phyloP scores from a whole-genome alignment of 192 early-diverging fungal genomes.

The Dimargaris cristalligena region DNA sequence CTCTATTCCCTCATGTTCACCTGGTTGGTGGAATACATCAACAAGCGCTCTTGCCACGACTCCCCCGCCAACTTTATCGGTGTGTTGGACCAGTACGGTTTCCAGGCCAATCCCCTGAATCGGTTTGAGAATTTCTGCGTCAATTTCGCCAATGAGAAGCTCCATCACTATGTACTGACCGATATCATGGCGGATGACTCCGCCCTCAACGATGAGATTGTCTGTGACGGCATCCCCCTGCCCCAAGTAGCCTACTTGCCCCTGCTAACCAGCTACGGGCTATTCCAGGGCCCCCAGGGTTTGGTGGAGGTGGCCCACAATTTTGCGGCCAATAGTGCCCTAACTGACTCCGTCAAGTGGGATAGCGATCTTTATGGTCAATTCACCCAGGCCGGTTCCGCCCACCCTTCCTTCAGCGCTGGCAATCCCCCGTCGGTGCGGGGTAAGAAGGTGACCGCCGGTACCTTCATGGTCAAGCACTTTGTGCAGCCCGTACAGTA shows the following conservation, averaged over 20 bases:
- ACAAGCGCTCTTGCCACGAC: conserved; percentile 56
- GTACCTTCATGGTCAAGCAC: conserved; percentile 58
- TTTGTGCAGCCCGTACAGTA: conserved; percentile 58
- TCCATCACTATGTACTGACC: conserved; percentile 30
- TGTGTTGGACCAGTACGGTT: conserved; percentile 58
- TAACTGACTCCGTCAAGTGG: conserved; percentile 15
- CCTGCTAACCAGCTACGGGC: neutral
- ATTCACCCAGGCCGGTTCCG: conserved; percentile 12
- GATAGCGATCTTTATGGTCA: conserved; percentile 15
- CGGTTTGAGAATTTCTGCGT: conserved; percentile 51
- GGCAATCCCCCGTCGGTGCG: neutral
- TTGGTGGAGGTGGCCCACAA: conserved; percentile 16
- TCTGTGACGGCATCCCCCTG: conserved; percentile 36
- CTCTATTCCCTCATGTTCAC: conserved; percentile 80
- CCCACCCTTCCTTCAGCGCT: conserved; percentile 13
- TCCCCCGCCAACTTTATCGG: conserved; percentile 69
- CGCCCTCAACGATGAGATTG: conserved; percentile 23
- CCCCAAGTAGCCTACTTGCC: conserved; percentile 26
- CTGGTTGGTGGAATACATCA: conserved; percentile 86
- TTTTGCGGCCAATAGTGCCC: conserved; percentile 14
- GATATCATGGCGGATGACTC: conserved; percentile 19
- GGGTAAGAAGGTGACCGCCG: neutral
- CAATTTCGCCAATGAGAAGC: conserved; percentile 50
- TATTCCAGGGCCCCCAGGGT: conserved; percentile 7
- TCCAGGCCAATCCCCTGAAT: conserved; percentile 37